phyloP scores from a whole-genome alignment of 192 early-diverging fungal species.

The Backusella tarrabulga region DNA sequence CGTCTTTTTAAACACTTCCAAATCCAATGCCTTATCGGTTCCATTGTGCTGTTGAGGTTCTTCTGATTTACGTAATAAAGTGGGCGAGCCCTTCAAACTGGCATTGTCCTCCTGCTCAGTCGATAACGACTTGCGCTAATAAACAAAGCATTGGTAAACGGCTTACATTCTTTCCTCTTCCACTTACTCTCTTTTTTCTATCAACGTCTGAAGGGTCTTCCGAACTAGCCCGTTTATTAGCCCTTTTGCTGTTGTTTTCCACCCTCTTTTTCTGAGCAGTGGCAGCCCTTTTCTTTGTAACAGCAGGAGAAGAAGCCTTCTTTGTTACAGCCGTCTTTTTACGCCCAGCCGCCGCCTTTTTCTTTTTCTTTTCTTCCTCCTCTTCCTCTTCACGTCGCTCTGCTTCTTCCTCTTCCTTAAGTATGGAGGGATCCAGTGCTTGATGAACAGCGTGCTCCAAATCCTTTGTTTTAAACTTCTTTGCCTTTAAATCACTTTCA shows the following conservation, averaged over 20 bases:
- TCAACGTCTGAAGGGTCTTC: not conserved
- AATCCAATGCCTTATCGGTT: not conserved
- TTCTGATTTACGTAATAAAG: not conserved
- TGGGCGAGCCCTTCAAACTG: not conserved
- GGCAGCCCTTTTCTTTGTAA: not conserved
- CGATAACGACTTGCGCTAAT: conserved; percentile 9
- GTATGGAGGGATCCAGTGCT: conserved; percentile 29
- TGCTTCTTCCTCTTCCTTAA: conserved; percentile 25
- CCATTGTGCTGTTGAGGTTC: not conserved
- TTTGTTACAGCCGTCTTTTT: not conserved
- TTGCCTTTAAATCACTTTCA: conserved; percentile 33
- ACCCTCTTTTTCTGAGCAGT: not conserved
- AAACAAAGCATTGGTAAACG: not conserved
- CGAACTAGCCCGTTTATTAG: not conserved
- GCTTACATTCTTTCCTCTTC: not conserved
- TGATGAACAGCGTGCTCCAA: conserved; percentile 29
- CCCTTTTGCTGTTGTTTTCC: not conserved
- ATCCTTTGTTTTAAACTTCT: conserved; percentile 41
- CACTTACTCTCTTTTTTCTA: conserved; percentile 11
- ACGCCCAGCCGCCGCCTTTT: not conserved
- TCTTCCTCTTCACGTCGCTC: conserved; percentile 16
- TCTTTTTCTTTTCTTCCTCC: conserved; percentile 2
- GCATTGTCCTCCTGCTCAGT: conserved; percentile 6
- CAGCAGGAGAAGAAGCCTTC: not conserved
- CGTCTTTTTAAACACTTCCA: not conserved